These are phyloP conservation scores for Diplodia intermedia DNA, from an alignment of 2,329 filamentous ascomycete genomes.

Conservation along the genomic window DNA sequence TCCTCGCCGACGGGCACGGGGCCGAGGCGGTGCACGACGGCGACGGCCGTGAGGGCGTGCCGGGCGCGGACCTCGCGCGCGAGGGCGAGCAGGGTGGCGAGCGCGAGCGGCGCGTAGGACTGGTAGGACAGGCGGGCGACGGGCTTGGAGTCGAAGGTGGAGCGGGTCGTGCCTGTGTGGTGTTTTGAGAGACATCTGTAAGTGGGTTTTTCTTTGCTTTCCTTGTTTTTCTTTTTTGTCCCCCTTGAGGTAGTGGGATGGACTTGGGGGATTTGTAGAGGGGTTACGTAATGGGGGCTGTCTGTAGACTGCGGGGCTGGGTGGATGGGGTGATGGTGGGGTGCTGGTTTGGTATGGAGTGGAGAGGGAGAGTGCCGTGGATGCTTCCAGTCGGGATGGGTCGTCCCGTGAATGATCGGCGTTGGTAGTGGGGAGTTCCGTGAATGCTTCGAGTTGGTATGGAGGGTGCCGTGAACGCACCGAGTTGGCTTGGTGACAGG, in stretches of 20 bases:
- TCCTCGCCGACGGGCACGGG: slow-evolving; percentile 89
- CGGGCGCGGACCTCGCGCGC: slow-evolving; percentile 63
- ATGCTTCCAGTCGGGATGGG: too few species aligned
- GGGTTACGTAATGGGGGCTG: background rate
- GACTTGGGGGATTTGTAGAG: background rate
- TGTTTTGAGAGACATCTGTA: slow-evolving; percentile 35
- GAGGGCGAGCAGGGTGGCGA: slow-evolving; percentile 72
- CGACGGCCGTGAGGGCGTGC: slow-evolving; percentile 73
- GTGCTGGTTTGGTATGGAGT: background rate
- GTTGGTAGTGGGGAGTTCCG: background rate
- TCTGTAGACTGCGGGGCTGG: background rate
- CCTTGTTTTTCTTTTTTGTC: background rate
- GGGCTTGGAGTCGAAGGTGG: slow-evolving; percentile 73
- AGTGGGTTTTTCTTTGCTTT: slow-evolving; percentile 25
- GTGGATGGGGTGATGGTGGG: background rate
- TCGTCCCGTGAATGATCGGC: background rate
- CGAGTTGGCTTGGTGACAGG: background rate
- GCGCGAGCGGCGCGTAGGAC: slow-evolving; percentile 73
- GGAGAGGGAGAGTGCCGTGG: background rate
- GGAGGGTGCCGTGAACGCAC: background rate
- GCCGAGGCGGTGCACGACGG: slow-evolving; percentile 84
- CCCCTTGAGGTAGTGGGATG: background rate
- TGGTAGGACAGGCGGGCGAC: slow-evolving; percentile 78
- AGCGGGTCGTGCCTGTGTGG: slow-evolving; percentile 72
- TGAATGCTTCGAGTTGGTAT: too few species aligned